Base-by-base conservation (phyloP, 306 rosid species). In the Cicer cuneatum region DNA sequence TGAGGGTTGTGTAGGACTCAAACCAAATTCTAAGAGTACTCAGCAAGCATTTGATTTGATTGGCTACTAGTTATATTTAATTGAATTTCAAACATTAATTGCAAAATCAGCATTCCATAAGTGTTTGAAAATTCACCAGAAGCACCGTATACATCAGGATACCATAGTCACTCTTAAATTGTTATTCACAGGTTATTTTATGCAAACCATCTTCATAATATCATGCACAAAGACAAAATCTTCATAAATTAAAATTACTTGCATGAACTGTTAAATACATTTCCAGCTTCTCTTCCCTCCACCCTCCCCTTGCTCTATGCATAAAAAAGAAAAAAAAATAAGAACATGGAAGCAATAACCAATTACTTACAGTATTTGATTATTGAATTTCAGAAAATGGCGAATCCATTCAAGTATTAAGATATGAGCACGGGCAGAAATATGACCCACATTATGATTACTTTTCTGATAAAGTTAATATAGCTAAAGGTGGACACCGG, bases 401-500 rank as follows among this genome's bases (percentile, higher is more conserved):
- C 24, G 99, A 95, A 69, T 92, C 87, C 86, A 90, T 95, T 19
- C 99, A 95, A 85, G 93, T 95, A 58, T 79, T 95, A 82, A 89
- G 97, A 80, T 95, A 95, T 83, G 98, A 95, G 79, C 89, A 83
- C 37, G 99, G 99, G 54, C 98, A 92, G 90, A 92, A 87, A 83
- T 95, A 95, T 64, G 97, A 92, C 67, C 90, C 91, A 15, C 99
- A 95, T 81, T 86, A 81, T 43, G 99, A 95, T 84, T 95, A 87
- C 90, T 95, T 95, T 80, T 38, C 66, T 37, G 99, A 95, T 87
- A 85, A 90, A 85, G 96, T 95, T 77, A 92, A 95, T 78, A 90
- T 95, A 72, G 97, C 84, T 39, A 85, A 90, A 43, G 97, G 98
- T 40, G 99, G 98, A 83, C 98, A 95, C 68, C 89, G 99, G 59